Percentiles rank a stretch among this genome's conserved stretches.
These are phyloP conservation scores for Calophaca sinica DNA, from an alignment of 306 rosid species.

Conservation along the genomic window DNA sequence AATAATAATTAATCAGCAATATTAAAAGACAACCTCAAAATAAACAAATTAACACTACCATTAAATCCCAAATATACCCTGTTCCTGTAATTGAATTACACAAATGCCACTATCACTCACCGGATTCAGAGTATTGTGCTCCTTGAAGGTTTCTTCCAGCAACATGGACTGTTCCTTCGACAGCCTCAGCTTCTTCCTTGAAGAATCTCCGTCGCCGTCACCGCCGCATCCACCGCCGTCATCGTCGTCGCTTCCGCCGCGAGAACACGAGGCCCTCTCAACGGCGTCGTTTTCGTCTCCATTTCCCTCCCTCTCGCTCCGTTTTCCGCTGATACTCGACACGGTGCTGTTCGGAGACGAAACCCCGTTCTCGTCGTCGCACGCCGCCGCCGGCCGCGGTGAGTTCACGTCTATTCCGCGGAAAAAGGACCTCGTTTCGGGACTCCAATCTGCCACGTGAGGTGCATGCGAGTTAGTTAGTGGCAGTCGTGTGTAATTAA, in stretches of 20 bases:
- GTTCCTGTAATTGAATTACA: background rate
- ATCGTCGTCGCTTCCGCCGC: conserved; percentile 71
- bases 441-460: conserved; percentile 58
- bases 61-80: conserved; percentile 5
- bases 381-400: conserved; percentile 55
- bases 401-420: conserved; percentile 70
- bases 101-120: conserved; percentile 54
- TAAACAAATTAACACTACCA: background rate
- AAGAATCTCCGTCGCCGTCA: conserved; percentile 59
- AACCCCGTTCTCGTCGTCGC: conserved; percentile 72
- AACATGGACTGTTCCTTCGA: conserved; percentile 81
- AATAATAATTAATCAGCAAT: background rate
- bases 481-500: conserved; percentile 37
- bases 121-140: conserved; percentile 83
- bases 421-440: conserved; percentile 59
- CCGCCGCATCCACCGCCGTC: conserved; percentile 56
- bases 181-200: conserved; percentile 86
- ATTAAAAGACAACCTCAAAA: conserved; percentile 1
- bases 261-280: conserved; percentile 74
- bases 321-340: conserved; percentile 83
- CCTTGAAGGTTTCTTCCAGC: conserved; percentile 91
- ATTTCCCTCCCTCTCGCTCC: conserved; percentile 71
- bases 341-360: conserved; percentile 94
- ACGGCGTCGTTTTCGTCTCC: conserved; percentile 69
- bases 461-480: conserved; percentile 28